phyloP scores from a whole-genome alignment of 2,329 filamentous ascomycete genomes.

The Penicillium sp. region DNA sequence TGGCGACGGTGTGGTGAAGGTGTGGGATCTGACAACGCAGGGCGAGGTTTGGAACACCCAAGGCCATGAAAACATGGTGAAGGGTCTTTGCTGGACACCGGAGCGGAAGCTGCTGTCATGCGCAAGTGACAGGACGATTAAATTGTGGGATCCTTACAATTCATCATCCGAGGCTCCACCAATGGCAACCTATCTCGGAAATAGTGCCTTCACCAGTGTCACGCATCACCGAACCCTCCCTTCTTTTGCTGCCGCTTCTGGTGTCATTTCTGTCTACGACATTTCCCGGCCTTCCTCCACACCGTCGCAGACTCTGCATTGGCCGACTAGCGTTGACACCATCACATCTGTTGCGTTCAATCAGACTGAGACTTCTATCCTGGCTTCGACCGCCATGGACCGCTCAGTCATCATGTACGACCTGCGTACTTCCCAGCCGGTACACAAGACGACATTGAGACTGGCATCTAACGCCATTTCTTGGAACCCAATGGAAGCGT shows the following conservation, averaged over 20 bases:
- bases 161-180: conserved; percentile 67
- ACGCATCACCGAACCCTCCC: conserved; percentile 77
- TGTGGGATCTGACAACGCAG: conserved; percentile 75
- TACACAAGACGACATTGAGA: conserved; percentile 76
- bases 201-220: conserved; percentile 76
- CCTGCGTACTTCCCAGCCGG: conserved; percentile 76
- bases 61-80: conserved; percentile 92
- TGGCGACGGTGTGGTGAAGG: conserved; percentile 90
- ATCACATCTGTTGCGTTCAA: conserved; percentile 89
- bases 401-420: conserved; percentile 89
- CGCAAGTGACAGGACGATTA: conserved; percentile 79
- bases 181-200: conserved; percentile 78
- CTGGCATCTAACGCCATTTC: conserved; percentile 79
- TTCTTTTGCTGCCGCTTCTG: conserved; percentile 73
- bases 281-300: conserved; percentile 72
- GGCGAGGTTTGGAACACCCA: conserved; percentile 74
- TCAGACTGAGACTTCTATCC: conserved; percentile 85
- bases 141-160: conserved; percentile 87
- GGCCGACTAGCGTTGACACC: conserved; percentile 87
- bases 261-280: conserved; percentile 83
- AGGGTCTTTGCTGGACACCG: conserved; percentile 83
- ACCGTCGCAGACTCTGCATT: conserved; percentile 76
- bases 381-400: conserved; percentile 82
- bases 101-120: conserved; percentile 84
- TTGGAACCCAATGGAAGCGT: conserved; percentile 97